These are phyloP conservation scores for Lepidopterella palustris DNA, from an alignment of 495 filamentous ascomycete species.

Conservation along the genomic window DNA sequence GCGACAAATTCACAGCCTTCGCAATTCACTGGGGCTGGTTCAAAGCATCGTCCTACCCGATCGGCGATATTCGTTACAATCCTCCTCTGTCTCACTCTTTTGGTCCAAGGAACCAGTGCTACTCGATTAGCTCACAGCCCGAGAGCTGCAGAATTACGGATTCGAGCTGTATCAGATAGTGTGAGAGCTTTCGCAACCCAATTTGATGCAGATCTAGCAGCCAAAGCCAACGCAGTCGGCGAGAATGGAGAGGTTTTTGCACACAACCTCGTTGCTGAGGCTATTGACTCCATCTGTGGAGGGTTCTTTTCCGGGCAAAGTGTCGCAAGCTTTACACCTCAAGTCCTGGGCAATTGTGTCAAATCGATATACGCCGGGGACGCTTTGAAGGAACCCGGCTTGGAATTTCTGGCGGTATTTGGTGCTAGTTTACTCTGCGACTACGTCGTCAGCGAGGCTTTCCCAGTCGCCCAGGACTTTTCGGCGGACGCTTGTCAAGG, in stretches of 20 bases:
- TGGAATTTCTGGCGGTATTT: conserved; percentile 16
- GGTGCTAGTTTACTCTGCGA: conserved; percentile 21
- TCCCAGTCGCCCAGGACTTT: conserved; percentile 17
- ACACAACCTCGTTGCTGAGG: conserved; percentile 21
- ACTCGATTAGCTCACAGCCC: not conserved
- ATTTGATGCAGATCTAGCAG: conserved; percentile 8
- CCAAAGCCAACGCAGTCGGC: conserved; percentile 14
- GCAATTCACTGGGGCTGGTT: not conserved
- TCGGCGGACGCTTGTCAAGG: conserved; percentile 13
- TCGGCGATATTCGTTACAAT: not conserved
- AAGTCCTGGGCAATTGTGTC: conserved; percentile 12
- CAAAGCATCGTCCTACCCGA: not conserved
- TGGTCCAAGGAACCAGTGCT: conserved; percentile 5
- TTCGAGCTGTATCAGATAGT: conserved; percentile 15
- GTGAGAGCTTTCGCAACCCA: conserved; percentile 12
- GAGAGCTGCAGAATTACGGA: conserved; percentile 5
- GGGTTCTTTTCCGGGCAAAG: conserved; percentile 12
- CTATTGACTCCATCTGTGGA: conserved; percentile 17
- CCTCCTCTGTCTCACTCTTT: conserved; percentile 12
- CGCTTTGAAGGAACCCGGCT: conserved; percentile 2
- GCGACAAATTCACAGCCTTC: not conserved
- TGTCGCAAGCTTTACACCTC: conserved; percentile 7
- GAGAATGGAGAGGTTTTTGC: conserved; percentile 16
- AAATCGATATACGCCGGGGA: conserved; percentile 19
- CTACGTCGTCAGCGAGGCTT: conserved; percentile 14